Percentiles rank a stretch among this genome's conserved stretches.
Conservation (phyloP, 179 eudicot genomes). For the Camellia oleifera region DNA sequence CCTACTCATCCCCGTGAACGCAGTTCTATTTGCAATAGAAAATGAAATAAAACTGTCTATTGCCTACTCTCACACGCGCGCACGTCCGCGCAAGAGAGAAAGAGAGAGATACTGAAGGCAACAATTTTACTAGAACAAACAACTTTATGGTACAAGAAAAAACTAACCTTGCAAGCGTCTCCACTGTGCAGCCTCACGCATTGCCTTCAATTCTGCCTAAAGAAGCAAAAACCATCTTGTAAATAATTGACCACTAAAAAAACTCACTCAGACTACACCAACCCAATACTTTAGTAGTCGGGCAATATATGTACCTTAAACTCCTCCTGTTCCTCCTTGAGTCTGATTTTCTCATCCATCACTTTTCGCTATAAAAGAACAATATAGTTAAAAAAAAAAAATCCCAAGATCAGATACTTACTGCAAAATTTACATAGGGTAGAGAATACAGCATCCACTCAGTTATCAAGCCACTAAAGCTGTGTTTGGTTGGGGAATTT, state of each 20-base stretch:
- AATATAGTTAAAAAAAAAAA: conserved; percentile 9
- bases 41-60: too few species aligned
- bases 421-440: too few species aligned
- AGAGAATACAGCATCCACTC: too few species aligned
- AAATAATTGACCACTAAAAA: conserved; percentile 10
- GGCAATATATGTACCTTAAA: conserved; percentile 50
- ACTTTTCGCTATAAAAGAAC: conserved; percentile 58
- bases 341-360: conserved; percentile 71
- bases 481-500: too few species aligned
- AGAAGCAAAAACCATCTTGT: conserved; percentile 15
- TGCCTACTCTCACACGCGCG: too few species aligned
- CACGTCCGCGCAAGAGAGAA: too few species aligned
- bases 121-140: background rate
- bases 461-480: too few species aligned
- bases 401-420: background rate
- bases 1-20: background rate
- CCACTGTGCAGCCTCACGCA: conserved; percentile 97
- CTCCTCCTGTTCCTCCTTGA: conserved; percentile 87
- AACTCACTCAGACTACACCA: background rate
- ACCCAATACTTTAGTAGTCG: background rate
- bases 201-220: conserved; percentile 64
- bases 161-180: conserved; percentile 81
- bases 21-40: too few species aligned
- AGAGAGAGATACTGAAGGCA: background rate
- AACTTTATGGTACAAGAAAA: background rate